phyloP scores from a whole-genome alignment of 2,329 filamentous ascomycete genomes.

The Fusarium sp. region DNA sequence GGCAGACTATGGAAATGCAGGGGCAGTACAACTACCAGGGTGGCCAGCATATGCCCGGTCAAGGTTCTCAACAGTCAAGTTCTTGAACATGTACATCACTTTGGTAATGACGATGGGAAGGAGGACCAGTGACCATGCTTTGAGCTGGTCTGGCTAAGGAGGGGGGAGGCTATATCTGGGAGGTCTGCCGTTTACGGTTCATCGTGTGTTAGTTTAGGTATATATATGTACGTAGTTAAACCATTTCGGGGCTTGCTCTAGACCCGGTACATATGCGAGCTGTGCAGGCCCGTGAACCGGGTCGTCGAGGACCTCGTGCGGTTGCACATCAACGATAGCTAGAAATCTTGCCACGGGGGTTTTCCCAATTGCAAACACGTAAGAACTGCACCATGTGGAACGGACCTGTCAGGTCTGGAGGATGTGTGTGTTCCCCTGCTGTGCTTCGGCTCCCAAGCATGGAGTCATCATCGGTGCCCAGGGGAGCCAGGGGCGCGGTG shows the following conservation, averaged over 20 bases:
- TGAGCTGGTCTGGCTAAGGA: not conserved
- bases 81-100: not conserved
- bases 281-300: not conserved
- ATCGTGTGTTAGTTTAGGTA: not conserved
- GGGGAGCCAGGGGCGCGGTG: not conserved
- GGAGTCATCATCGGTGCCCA: not conserved
- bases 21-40: not conserved
- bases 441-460: conserved; percentile 16
- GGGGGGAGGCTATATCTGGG: not conserved
- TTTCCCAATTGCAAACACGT: not conserved
- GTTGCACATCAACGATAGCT: conserved; percentile 11
- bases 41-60: not conserved
- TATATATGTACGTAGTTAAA: conserved; percentile 16
- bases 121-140: not conserved
- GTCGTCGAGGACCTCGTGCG: conserved; percentile 15
- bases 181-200: not conserved
- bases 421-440: conserved; percentile 3
- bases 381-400: conserved; percentile 20
- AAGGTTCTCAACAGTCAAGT: not conserved
- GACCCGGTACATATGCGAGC: not conserved
- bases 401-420: conserved; percentile 14
- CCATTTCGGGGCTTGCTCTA: not conserved
- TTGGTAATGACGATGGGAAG: too few species aligned
- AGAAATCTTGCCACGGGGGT: not conserved
- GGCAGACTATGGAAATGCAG: conserved; percentile 18